These are phyloP conservation scores for Fraxinus paxiana DNA, from an alignment of 305 asterid species.

Conservation along the genomic window DNA sequence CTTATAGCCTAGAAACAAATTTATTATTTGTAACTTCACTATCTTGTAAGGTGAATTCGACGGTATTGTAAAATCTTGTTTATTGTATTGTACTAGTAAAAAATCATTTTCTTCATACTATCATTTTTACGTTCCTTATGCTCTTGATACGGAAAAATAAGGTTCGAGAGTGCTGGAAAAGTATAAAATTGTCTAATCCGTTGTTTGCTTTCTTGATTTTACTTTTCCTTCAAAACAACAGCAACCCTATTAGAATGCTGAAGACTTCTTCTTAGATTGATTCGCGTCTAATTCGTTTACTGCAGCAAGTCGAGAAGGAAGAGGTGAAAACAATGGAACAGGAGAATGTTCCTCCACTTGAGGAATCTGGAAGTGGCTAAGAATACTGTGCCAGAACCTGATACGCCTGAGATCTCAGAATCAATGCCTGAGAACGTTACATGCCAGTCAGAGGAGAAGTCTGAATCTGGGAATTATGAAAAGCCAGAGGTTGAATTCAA, in stretches of 20 bases:
- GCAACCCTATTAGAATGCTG: not conserved
- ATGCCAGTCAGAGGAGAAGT: slow-evolving; percentile 20
- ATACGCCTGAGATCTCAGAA: not conserved
- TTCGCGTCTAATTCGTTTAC: not conserved
- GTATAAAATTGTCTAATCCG: not conserved
- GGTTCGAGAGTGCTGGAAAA: not conserved
- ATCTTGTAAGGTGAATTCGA: not conserved
- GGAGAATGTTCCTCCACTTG: slow-evolving; percentile 28
- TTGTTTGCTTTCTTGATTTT: not conserved
- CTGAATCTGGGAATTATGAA: slow-evolving; percentile 11
- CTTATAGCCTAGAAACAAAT: too few species aligned
- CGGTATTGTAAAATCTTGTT: not conserved
- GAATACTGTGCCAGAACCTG: slow-evolving; percentile 21
- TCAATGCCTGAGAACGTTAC: slow-evolving; percentile 10
- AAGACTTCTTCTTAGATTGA: not conserved
- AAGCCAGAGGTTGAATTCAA: slow-evolving; percentile 1
- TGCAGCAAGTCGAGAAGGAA: too few species aligned
- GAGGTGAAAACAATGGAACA: slow-evolving; percentile 17
- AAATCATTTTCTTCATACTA: not conserved
- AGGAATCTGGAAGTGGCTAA: slow-evolving; percentile 25
- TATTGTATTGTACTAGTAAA: not conserved
- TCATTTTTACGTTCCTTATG: not conserved
- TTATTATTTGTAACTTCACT: not conserved
- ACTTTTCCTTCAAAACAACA: not conserved
- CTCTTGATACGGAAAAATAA: not conserved